These are phyloP conservation scores for Geotrichum restrictum DNA, from an alignment of 1,139 yeast species.

Conservation along the genomic window DNA sequence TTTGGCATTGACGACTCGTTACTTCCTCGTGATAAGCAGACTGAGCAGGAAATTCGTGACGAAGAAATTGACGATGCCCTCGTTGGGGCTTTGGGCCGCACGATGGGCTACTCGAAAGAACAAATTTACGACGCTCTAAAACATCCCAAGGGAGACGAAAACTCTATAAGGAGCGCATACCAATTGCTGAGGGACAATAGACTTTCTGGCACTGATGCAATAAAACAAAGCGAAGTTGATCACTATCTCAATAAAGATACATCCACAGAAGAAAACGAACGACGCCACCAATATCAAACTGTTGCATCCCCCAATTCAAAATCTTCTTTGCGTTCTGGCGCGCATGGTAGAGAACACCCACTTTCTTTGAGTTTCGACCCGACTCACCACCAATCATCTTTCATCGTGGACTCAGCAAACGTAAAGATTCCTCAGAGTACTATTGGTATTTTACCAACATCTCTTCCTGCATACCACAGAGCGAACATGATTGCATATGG, in stretches of 20 bases:
- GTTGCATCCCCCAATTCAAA: conserved; percentile 14
- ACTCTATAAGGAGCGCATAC: conserved; percentile 90
- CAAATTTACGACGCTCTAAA: conserved; percentile 74
- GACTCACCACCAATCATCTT: conserved; percentile 30
- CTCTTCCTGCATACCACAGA: conserved; percentile 88
- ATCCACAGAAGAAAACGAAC: conserved; percentile 19
- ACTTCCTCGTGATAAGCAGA: conserved; percentile 53
- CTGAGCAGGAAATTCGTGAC: conserved; percentile 39
- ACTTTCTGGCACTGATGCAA: conserved; percentile 39
- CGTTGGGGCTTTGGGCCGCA: conserved; percentile 68
- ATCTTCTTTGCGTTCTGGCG: conserved; percentile 18
- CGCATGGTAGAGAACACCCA: conserved; percentile 30
- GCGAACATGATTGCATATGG: conserved; percentile 69
- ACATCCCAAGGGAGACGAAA: conserved; percentile 47
- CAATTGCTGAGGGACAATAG: conserved; percentile 81
- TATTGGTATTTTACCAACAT: conserved; percentile 87
- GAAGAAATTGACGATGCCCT: conserved; percentile 70
- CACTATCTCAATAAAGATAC: conserved; percentile 32
- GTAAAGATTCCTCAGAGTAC: conserved; percentile 49
- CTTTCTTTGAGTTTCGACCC: conserved; percentile 37
- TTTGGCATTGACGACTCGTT: conserved; percentile 78
- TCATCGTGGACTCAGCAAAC: conserved; percentile 29
- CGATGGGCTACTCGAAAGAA: conserved; percentile 91
- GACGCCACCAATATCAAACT: conserved; percentile 15
- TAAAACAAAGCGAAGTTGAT: conserved; percentile 35